Evolutionary conservation across 83 land plant genomes (phyloP).

Genomic region (Thuja plicata): DNA sequence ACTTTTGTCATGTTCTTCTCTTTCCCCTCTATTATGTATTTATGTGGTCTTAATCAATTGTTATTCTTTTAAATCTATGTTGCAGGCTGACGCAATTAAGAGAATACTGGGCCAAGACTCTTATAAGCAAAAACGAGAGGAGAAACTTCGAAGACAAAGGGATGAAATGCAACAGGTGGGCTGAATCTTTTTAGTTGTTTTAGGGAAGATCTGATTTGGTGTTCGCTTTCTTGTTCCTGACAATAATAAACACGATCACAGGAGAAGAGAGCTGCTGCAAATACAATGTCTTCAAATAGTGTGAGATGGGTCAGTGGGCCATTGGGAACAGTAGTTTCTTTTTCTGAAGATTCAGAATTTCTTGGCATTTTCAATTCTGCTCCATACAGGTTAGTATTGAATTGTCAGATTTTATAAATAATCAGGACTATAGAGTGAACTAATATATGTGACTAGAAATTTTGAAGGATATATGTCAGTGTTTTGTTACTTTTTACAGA

Average conservation of each 20-base stretch:
- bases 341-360: slow-evolving; percentile 27
- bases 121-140: slow-evolving; percentile 26
- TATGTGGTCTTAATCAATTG: neutral
- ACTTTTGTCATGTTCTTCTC: neutral
- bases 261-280: slow-evolving; percentile 22
- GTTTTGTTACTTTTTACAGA: neutral
- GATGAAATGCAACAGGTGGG: slow-evolving; percentile 23
- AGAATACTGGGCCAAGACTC: slow-evolving; percentile 36
- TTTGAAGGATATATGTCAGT: neutral
- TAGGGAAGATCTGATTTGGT: slow-evolving; percentile 3
- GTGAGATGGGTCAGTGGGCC: slow-evolving; percentile 31
- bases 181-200: neutral
- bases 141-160: slow-evolving; percentile 26
- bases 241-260: neutral
- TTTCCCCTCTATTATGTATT: neutral
- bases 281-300: slow-evolving; percentile 21
- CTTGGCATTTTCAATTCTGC: slow-evolving; percentile 20
- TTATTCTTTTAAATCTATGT: neutral
- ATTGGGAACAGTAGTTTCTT: slow-evolving; percentile 28
- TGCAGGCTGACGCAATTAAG: slow-evolving; percentile 31
- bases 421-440: neutral
- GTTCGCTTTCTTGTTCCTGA: neutral
- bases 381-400: slow-evolving; percentile 21
- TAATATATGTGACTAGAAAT: neutral
- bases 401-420: neutral